Evolutionary conservation across 306 rosid genomes (phyloP), one percentile per base, ranked within the genome.

Genomic region (Vigna mungo): DNA sequence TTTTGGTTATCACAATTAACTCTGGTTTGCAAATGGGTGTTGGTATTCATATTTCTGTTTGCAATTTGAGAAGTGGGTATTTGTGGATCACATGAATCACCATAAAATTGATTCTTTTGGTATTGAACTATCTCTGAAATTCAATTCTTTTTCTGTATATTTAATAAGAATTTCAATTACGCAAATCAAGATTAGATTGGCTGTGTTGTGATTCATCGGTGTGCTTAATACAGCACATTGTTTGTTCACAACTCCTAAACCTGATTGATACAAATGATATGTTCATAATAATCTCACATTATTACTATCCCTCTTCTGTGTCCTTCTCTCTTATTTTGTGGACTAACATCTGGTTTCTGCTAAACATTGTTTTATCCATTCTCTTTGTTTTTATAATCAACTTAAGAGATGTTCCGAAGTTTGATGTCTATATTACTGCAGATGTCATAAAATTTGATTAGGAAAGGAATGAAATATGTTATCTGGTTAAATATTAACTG

Each of bases 361-460:
- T 52, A 52, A 52, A 17, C 23, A 17, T n/a, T 4, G 23, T 17
- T 52, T 2, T 36, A 3, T 17, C 2, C 2, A 4, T 36, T 63
- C 13, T 63, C 11, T 63, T 1, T 64, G 44, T 63, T 18, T 7
- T 39, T 39, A 0, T 64, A 37, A 17, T 15, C 0, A 17, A n/a
- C 25, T 34, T n/a, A 36, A 0, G 4, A 15, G 16, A 53, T 36
- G 59, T 71, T 52, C 63, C 36, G 16, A 49, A 71, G 39, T 32
- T 54, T 71, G 47, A 34, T 36, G 14, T 72, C 41, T 54, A 39
- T 34, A 34, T 12, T 72, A 23, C 10, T 20, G 4, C 3, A 51
- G 10, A 48, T 70, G 47, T 48, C 60, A 48, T 16, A 27, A 69
- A 27, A n/a, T 21, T 15, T 69, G 3, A 68, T 68, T 25, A 68